Base-by-base conservation (phyloP, 2,329 filamentous ascomycete genomes). In the Hysterium pulicare region DNA sequence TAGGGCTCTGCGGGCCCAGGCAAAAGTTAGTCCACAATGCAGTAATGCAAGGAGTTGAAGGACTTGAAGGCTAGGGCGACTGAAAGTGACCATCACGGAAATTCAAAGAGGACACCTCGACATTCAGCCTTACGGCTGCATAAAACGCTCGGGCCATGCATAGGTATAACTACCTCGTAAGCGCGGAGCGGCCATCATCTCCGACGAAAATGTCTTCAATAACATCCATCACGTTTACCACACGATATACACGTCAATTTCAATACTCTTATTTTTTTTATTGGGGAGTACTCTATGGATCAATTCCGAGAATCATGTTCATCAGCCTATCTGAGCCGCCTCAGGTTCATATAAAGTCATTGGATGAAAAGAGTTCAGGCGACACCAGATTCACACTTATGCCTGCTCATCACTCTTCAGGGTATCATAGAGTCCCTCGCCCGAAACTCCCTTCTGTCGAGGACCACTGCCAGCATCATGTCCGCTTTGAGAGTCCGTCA, bases 401-500 rank as follows among this genome's bases (percentile, higher is more conserved):
- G 48, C 46, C 16, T 28, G 32, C 42, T 51, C 38, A 17, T 56
- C 53, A 31, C 31, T 38, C 19, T 41, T 42, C 37, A 56, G 20
- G 5, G 32, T 41, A 33, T 48, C 42, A 42, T 44, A 55, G 5
- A 23, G 22, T 5, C 20, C 30, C 6, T 45, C 34, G 11, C 45
- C 50, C 9, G 33, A 43, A 20, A 46, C 19, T 10, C 28, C 41
- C 9, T 24, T 32, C 38, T 52, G 45, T 37, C 45, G 46, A 8
- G 45, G 24, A 9, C 37, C 41, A 9, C 38, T 33, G 42, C 17
- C 34, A 22, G 54, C 57, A 38, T 61, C 63, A n/a, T 50, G 57
- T 5, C 57, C 58, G 33, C 48, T 49, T 41, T 64, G 50, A 28
- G 62, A 63, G 48, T 62, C 61, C 37, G 40, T 49, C 53, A 56